These are phyloP conservation scores for Boletellus ananiceps DNA, from an alignment of 768 basidiomycete species.

Conservation along the genomic window DNA sequence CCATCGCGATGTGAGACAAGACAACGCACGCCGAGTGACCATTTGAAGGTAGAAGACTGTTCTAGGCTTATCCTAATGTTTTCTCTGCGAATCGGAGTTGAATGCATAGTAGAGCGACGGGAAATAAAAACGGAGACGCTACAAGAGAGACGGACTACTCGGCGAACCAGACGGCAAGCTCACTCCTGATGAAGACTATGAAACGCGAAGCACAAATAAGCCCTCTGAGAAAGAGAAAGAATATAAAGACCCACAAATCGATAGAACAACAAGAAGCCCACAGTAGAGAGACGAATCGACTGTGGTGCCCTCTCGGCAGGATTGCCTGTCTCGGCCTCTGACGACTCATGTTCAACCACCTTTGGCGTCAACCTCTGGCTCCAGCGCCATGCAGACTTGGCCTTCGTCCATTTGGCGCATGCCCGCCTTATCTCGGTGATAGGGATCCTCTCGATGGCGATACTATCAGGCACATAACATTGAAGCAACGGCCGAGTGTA, in stretches of 20 bases:
- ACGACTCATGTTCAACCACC: conserved; percentile 6
- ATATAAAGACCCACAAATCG: conserved; percentile 48
- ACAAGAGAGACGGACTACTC: conserved; percentile 56
- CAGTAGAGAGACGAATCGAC: conserved; percentile 56
- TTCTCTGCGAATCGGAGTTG: not conserved
- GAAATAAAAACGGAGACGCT: conserved; percentile 71
- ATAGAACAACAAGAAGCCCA: too few species aligned
- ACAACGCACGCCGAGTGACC: conserved; percentile 48
- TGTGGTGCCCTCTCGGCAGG: conserved; percentile 28
- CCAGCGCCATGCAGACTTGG: too few species aligned
- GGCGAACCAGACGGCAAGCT: conserved; percentile 52
- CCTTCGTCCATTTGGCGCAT: too few species aligned
- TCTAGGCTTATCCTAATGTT: conserved; percentile 6
- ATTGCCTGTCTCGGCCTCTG: conserved; percentile 49
- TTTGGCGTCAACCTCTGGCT: conserved; percentile 28
- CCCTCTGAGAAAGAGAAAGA: conserved; percentile 2
- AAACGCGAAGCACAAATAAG: not conserved
- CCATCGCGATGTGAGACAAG: conserved; percentile 76
- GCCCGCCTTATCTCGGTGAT: conserved; percentile 17
- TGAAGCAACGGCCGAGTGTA: conserved; percentile 47
- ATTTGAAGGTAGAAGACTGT: conserved; percentile 71
- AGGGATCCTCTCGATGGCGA: conserved; percentile 14
- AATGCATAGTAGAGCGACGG: conserved; percentile 56
- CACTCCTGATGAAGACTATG: conserved; percentile 69
- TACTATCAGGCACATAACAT: conserved; percentile 49